Base-by-base conservation (phyloP, 2,329 filamentous ascomycete genomes). In the Aspergillus sp. region DNA sequence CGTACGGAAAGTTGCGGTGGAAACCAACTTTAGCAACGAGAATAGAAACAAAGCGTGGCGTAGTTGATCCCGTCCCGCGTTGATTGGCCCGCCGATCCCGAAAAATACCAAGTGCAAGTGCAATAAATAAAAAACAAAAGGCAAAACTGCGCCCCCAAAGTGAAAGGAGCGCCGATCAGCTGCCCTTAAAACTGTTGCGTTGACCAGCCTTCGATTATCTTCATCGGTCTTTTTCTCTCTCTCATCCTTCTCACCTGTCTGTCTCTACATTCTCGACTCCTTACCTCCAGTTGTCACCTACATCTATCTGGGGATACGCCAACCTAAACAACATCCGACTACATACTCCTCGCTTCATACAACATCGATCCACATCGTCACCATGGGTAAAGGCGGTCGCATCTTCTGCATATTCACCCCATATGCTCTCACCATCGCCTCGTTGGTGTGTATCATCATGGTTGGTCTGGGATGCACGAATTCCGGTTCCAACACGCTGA, bases 341-440 rank as follows among this genome's bases (percentile, higher is more conserved):
- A n/a, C 36, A 7, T n/a, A 16, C 16, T n/a, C 36, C 36, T 14
- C 32, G 12, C 32, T 16, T 36, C 16, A n/a, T n/a, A 42, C 36
- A 16, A 51, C 16, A 32, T 18, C 18, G 16, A 51, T n/a, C 24
- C 18, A 51, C 53, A 55, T 32, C 45, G 58, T 55, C 67, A 72
- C 39, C 69, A 90, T 90, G 88, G 87, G 87, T 63, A 87, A 89
- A 79, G 82, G 85, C 72, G 93, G 91, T 67, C 87, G 94, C 72
- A 86, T 94, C 70, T 81, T 90, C 75, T 97, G 92, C 79, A 95
- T 98, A 78, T 85, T 90, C 78, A 81, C 92, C 81, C 94, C 94
- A 61, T 92, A 96, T 78, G 81, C 86, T 65, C 84, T 96, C 71
- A 94, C 91, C 20, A 79, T 95, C 69, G 90, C 84, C 64, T 89